phyloP scores from a whole-genome alignment of 495 filamentous ascomycete species.

The Penicillium cataractarum region DNA sequence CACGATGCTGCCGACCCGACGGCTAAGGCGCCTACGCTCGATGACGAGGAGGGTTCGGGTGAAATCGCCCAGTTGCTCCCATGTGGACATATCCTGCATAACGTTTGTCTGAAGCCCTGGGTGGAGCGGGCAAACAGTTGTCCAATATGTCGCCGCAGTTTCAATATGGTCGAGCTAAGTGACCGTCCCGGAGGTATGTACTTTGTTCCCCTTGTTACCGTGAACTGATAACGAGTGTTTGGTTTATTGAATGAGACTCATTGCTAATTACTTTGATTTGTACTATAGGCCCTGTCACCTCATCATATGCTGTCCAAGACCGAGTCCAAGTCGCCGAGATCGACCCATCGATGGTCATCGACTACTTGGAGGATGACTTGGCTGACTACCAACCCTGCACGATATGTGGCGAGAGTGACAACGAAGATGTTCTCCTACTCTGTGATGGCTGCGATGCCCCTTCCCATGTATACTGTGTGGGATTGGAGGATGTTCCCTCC shows the following conservation, averaged over 20 bases:
- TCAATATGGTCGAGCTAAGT: constrained; percentile 85
- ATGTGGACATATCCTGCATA: constrained; percentile 88
- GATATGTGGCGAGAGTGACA: constrained; percentile 74
- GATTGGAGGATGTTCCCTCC: constrained; percentile 70
- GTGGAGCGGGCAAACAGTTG: constrained; percentile 96
- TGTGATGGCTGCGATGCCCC: constrained; percentile 86
- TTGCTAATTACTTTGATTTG: not conserved
- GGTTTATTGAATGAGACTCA: not conserved
- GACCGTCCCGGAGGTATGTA: constrained; percentile 74
- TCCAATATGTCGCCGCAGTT: constrained; percentile 89
- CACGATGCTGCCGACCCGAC: constrained; percentile 33
- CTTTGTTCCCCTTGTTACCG: constrained; percentile 7
- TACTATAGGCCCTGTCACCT: constrained; percentile 66
- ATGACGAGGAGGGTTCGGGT: constrained; percentile 47
- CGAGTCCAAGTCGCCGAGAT: constrained; percentile 88
- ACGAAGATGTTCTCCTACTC: constrained; percentile 78
- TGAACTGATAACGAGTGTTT: not conserved
- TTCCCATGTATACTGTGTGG: constrained; percentile 86
- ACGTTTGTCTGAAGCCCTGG: constrained; percentile 91
- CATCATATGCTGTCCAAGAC: constrained; percentile 84
- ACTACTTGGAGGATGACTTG: constrained; percentile 70
- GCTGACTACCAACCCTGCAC: constrained; percentile 69
- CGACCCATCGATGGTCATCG: constrained; percentile 77
- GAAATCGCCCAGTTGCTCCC: constrained; percentile 67
- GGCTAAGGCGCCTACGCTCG: constrained; percentile 36